A percentile compares a stretch with the other conserved stretches of the same genome.
Conservation (phyloP, 352 stramenopile genomes). For the Thraustotheca clavata region DNA sequence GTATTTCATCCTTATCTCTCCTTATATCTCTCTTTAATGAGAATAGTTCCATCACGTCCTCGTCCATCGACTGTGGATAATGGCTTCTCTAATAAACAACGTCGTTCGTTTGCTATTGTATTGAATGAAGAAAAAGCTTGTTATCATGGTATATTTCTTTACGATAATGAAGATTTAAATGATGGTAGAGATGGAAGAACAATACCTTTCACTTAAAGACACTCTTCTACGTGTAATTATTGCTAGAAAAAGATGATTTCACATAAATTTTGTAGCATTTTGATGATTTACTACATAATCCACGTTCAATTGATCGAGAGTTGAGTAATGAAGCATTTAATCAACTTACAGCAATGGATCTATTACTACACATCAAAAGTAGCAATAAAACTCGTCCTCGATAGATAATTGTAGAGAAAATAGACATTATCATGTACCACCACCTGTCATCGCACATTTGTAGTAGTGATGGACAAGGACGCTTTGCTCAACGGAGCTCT, state of each 20-base stretch:
- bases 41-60: not conserved
- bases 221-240: slow-evolving; percentile 2
- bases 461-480: not conserved
- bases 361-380: not conserved
- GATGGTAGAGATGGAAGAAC: slow-evolving; percentile 4
- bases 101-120: not conserved
- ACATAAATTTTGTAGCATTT: not conserved
- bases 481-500: not conserved
- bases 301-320: not conserved
- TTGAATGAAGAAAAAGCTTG: slow-evolving; percentile 6
- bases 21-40: not conserved
- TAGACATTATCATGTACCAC: not conserved
- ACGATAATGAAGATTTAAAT: not conserved
- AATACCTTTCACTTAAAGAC: slow-evolving; percentile 4
- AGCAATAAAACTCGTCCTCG: not conserved
- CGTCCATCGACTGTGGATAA: slow-evolving; percentile 11
- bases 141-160: not conserved
- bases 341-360: not conserved
- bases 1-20: not conserved
- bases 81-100: not conserved
- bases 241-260: not conserved
- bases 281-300: not conserved
- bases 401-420: not conserved
- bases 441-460: not conserved
- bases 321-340: not conserved